phyloP scores from a whole-genome alignment of 2,329 filamentous ascomycete genomes.

The Cladosporium colombiae region DNA sequence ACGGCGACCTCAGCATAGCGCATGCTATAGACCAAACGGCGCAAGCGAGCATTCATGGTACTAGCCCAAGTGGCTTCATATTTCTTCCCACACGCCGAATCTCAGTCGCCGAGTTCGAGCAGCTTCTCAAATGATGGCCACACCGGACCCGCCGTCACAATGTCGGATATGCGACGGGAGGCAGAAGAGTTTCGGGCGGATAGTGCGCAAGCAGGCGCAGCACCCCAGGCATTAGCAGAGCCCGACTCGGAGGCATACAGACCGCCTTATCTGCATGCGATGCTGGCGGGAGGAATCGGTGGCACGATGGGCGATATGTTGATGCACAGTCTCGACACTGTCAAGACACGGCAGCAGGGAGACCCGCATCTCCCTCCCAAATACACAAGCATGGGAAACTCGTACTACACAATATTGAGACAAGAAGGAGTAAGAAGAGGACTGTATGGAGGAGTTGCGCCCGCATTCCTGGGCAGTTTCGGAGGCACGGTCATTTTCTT shows the following conservation, averaged over 20 bases:
- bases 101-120: constrained; percentile 30
- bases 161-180: constrained; percentile 35
- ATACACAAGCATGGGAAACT: constrained; percentile 85
- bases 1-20: constrained; percentile 16
- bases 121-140: constrained; percentile 42
- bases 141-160: constrained; percentile 20
- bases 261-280: constrained; percentile 60
- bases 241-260: constrained; percentile 45
- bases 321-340: constrained; percentile 98
- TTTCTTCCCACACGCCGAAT: constrained; percentile 38
- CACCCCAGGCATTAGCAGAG: constrained; percentile 25
- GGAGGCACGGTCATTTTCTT: constrained; percentile 95
- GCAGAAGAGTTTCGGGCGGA: constrained; percentile 39
- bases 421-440: constrained; percentile 87
- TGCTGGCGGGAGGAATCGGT: constrained; percentile 91
- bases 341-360: constrained; percentile 96
- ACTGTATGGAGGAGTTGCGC: constrained; percentile 89
- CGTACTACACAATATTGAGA: constrained; percentile 88
- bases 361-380: constrained; percentile 90
- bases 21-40: constrained; percentile 27
- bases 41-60: constrained; percentile 45
- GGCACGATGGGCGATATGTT: constrained; percentile 93
- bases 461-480: constrained; percentile 88
- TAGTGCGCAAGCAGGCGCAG: constrained; percentile 25
- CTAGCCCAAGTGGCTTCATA: constrained; percentile 52